These are phyloP conservation scores for Dactylellina leptospora DNA, from an alignment of 2,329 filamentous ascomycete genomes.

Conservation along the genomic window DNA sequence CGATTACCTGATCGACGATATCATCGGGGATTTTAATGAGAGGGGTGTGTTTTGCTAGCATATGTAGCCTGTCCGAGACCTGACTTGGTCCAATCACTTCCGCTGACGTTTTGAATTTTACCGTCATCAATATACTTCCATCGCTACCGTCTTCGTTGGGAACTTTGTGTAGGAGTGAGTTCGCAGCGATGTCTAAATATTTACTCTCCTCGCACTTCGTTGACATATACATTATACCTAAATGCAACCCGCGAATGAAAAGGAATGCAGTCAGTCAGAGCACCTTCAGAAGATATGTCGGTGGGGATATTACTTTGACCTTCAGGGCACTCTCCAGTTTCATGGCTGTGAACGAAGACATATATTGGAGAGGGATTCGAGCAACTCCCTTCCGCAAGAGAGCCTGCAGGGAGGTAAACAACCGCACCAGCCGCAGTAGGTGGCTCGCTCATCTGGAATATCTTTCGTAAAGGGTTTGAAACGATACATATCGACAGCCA, in stretches of 20 bases:
- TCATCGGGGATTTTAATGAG: conserved; percentile 31
- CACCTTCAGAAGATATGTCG: neutral
- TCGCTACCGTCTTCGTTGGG: conserved; percentile 4
- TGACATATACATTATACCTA: conserved; percentile 43
- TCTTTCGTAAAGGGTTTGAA: conserved; percentile 9
- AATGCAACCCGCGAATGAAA: neutral
- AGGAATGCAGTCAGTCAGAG: neutral
- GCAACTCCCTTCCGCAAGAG: conserved; percentile 53
- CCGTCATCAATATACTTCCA: conserved; percentile 22
- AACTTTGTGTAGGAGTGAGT: conserved; percentile 23
- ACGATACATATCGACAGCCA: conserved; percentile 66
- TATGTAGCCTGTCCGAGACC: conserved; percentile 5
- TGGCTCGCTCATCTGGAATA: conserved; percentile 27
- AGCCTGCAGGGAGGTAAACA: conserved; percentile 55
- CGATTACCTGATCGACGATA: conserved; percentile 15
- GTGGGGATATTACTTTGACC: conserved; percentile 81
- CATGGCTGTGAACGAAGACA: conserved; percentile 80
- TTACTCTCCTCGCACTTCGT: conserved; percentile 9
- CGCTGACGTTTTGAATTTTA: conserved; percentile 1
- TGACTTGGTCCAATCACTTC: neutral
- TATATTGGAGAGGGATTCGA: conserved; percentile 65
- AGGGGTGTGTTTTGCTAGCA: conserved; percentile 15
- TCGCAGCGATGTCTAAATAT: conserved; percentile 21
- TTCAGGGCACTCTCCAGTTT: conserved; percentile 87
- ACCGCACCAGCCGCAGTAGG: conserved; percentile 30